phyloP scores from a whole-genome alignment of 2,329 filamentous ascomycete species.

The Pseudocercospora fijiensis region DNA sequence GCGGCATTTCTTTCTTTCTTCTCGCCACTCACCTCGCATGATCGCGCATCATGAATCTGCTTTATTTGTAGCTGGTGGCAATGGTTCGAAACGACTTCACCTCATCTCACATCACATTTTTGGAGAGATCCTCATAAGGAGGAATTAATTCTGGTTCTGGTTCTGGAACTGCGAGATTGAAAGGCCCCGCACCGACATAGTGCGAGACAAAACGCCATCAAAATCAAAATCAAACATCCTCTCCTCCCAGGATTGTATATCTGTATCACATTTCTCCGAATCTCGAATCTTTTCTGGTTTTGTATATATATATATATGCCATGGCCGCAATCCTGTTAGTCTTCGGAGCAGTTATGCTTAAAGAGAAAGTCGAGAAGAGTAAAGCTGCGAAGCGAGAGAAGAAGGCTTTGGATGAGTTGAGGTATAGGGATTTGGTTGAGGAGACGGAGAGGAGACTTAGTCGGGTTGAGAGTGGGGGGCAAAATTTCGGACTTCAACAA shows the following conservation, averaged over 20 bases:
- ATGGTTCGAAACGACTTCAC: background rate
- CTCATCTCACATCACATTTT: background rate
- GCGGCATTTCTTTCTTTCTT: background rate
- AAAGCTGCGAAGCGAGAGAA: conserved; percentile 28
- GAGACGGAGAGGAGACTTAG: conserved; percentile 28
- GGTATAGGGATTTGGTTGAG: conserved; percentile 27
- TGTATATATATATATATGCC: no score
- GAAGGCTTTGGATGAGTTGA: conserved; percentile 24
- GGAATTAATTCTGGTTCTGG: background rate
- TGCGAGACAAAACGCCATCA: background rate
- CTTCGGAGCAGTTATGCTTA: conserved; percentile 25
- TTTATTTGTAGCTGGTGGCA: background rate
- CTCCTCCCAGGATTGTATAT: background rate
- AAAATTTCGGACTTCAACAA: background rate
- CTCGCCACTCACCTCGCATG: background rate
- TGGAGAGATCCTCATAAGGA: background rate
- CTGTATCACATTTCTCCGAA: no score
- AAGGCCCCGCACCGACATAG: background rate
- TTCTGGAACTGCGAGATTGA: background rate
- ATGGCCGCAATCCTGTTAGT: conserved; percentile 35
- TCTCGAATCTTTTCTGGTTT: no score
- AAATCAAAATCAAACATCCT: background rate
- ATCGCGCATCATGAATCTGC: conserved; percentile 1
- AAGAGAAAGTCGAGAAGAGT: conserved; percentile 27
- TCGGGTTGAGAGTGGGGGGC: conserved; percentile 14